phyloP scores from a whole-genome alignment of 73 alveolate species.

The Diophrys sp. region DNA sequence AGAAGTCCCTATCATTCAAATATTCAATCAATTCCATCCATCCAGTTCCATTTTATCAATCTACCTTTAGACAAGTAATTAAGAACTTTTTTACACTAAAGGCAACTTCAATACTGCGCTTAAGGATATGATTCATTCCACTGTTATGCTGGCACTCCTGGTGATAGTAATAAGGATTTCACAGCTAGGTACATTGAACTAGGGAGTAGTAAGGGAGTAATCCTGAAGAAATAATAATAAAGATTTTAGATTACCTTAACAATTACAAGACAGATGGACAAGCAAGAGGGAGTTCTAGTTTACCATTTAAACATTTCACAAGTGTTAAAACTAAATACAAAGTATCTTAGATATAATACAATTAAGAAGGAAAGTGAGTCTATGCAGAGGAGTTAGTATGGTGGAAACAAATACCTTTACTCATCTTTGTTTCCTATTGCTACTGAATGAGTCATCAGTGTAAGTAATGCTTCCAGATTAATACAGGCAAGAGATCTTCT shows the following conservation, averaged over 20 bases:
- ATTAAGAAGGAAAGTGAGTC: neutral
- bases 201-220: too few species aligned
- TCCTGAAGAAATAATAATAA: neutral
- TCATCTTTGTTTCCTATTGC: too few species aligned
- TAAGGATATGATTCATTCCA: neutral
- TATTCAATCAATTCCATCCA: neutral
- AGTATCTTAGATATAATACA: neutral
- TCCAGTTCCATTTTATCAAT: neutral
- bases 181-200: neutral
- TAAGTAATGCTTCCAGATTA: too few species aligned
- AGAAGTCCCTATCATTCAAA: neutral
- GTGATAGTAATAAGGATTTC: neutral
- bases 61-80: neutral
- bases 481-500: too few species aligned
- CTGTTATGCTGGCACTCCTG: neutral
- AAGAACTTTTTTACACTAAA: neutral
- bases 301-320: neutral
- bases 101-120: neutral
- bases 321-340: neutral
- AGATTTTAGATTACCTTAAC: neutral
- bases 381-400: neutral
- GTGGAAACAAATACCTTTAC: too few species aligned
- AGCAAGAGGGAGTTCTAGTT: neutral
- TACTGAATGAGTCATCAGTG: too few species aligned
- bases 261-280: neutral